phyloP scores from a whole-genome alignment of 805 yeast genomes.

The Metschnikowia gelsemii region DNA sequence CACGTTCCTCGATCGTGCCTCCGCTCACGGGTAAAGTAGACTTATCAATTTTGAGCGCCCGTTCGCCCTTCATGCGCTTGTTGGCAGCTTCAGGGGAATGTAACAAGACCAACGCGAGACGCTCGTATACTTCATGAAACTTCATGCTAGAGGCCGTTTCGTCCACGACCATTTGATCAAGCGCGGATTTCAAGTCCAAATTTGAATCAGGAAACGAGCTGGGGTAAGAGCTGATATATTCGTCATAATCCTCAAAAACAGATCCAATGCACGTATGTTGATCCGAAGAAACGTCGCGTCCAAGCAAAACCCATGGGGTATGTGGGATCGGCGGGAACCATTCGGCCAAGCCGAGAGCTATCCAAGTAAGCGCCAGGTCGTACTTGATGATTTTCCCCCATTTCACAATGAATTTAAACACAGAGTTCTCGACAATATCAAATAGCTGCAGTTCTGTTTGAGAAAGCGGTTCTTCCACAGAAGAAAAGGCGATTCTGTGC shows the following conservation, averaged over 20 bases:
- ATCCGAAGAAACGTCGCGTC: conserved; percentile 42
- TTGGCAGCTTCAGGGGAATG: conserved; percentile 62
- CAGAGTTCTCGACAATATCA: conserved; percentile 55
- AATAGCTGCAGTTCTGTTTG: conserved; percentile 54
- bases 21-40: conserved; percentile 52
- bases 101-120: conserved; percentile 69
- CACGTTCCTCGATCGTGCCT: conserved; percentile 64
- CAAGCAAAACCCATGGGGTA: conserved; percentile 54
- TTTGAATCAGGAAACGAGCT: too few relatives aligned
- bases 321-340: conserved; percentile 73
- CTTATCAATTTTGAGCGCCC: conserved; percentile 27
- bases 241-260: conserved; percentile 38
- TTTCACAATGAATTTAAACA: conserved; percentile 62
- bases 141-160: conserved; percentile 40
- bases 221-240: conserved; percentile 37
- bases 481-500: conserved; percentile 40
- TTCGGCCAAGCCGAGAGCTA: conserved; percentile 83
- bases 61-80: conserved; percentile 10
- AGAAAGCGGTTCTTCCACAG: conserved; percentile 29
- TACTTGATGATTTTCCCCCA: conserved; percentile 80
- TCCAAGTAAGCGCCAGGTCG: conserved; percentile 83
- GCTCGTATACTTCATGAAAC: conserved; percentile 70
- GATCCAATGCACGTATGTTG: conserved; percentile 33
- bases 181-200: conserved; percentile 25
- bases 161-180: conserved; percentile 28